Base-by-base conservation (phyloP, 768 basidiomycete genomes). In the Leccinum subtestaceum region DNA sequence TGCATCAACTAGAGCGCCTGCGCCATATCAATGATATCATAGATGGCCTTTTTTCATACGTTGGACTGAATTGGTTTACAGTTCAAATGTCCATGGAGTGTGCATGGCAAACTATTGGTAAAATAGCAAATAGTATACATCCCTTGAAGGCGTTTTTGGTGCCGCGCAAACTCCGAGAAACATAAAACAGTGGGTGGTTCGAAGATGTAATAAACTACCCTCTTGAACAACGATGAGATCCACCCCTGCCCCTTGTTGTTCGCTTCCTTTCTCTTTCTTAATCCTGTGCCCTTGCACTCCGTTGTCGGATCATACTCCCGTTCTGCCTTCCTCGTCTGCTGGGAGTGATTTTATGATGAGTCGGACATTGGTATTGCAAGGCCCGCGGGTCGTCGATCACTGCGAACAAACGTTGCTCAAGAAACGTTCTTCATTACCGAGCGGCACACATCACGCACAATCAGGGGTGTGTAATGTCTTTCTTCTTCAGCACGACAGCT, bases 221-320 rank as follows among this genome's bases (percentile, higher is more conserved):
- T 51, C 69, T 69, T 10, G 65, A 32, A 1, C 60, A 65, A 31
- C 61, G 53, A 4, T 38, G 36, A 38, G 15, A 53, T 21, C 69
- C 67, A 27, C 31, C 31, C 31, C 31, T 31, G 31, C 31, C 31
- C 31, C 31, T 31, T 31, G 10, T 31, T 31, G 29, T 29, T 29
- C 2, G 29, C 2, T 29, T 90, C 65, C 85, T 77, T 59, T 89
- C 88, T 63, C 78, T 77, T 65, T 91, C 91, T 68, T 94, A 91
- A 65, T 93, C 88, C 66, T 79, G 84, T 25, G 91, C 92, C 50
- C 83, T 75, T 25, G 88, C 89, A 47, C 86, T 81, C 56, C 92
- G 75, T 51, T 83, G 81, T 58, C 92, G 92, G 91, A 69, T 94
- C 91, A 66, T 93, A 93, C 58, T 94, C 92, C 55, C 89, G 74